Base-by-base conservation (phyloP, 2,329 filamentous ascomycete species). In the Ilyonectria robusta region DNA sequence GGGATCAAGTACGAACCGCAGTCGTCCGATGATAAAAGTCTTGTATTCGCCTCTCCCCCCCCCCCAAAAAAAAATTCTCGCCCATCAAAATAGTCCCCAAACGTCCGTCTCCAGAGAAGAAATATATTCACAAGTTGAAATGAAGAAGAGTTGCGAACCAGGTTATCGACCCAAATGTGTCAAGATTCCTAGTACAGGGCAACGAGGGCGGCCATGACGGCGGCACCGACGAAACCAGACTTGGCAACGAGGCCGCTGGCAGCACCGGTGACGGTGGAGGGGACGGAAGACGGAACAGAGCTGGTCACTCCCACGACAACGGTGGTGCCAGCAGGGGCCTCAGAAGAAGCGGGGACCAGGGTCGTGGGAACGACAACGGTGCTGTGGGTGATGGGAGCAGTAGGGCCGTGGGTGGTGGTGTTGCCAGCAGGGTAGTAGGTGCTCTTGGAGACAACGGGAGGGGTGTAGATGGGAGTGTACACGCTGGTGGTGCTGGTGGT, bases 191-290 rank as follows among this genome's bases (percentile, higher is more conserved):
- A 81, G 70, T 72, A 77, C 63, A 83, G 79, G 62, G 82, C 77
- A 65, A 80, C 79, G 57, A 84, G 65, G 65, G 80, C 83, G 40
- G 81, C 82, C 31, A 80, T 79, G 61, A 85, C 66, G 42, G 79
- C 80, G 46, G 77, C 78, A 40, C 81, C 80, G 51, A 85, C 68
- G 62, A 84, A 68, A 53, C 83, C 81, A 67, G 80, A 80, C 72
- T 82, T 80, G 67, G 81, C 74, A 31, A 81, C 71, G 46, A 84
- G 75, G 44, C 77, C 74, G 67, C 74, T 78, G 55, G 82, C 82
- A 66, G 77, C 79, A 46, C 62, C 69, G 15, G 79, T 74, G 55
- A 68, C 59, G 19, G 73, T 64, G 42, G 44, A 37, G 44, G 68
- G 65, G 44, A 69, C 69, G 40, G 40, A n/a, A 7, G 40, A 15